Percentiles rank a stretch among this genome's conserved stretches.
Evolutionary conservation across 768 basidiomycete species (phyloP).

Genomic region (Lactarius hatsudake): DNA sequence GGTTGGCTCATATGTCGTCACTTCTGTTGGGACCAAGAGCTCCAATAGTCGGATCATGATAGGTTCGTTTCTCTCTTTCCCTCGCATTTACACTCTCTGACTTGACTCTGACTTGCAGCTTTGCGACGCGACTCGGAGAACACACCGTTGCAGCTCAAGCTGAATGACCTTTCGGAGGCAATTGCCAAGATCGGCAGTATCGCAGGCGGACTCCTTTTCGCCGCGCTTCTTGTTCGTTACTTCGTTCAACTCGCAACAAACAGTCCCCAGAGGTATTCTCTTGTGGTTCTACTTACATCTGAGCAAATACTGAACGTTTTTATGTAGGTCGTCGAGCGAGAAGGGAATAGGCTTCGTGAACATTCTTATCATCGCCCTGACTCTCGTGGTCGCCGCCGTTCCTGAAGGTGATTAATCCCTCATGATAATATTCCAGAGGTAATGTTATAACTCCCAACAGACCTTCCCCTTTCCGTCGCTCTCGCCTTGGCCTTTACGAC

Average conservation of each 20-base stretch:
- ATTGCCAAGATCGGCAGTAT: conserved; percentile 88
- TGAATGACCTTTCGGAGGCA: conserved; percentile 90
- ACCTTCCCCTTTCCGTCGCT: conserved; percentile 69
- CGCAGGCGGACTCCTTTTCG: conserved; percentile 83
- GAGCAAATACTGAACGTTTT: conserved; percentile 2
- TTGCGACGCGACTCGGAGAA: conserved; percentile 83
- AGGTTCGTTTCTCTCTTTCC: conserved; percentile 51
- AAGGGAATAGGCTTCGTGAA: conserved; percentile 91
- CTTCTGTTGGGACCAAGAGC: conserved; percentile 86
- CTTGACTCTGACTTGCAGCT: conserved; percentile 45
- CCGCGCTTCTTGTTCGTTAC: conserved; percentile 87
- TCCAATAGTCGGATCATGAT: conserved; percentile 98
- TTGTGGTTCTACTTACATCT: not conserved
- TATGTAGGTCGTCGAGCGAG: conserved; percentile 59
- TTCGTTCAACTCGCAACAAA: conserved; percentile 78
- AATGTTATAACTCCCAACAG: conserved; percentile 41
- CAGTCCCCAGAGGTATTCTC: conserved; percentile 51
- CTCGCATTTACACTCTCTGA: not conserved
- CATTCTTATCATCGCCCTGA: conserved; percentile 92
- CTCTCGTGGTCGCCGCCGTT: conserved; percentile 81
- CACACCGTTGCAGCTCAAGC: conserved; percentile 91
- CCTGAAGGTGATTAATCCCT: conserved; percentile 58
- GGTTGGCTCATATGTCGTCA: conserved; percentile 87
- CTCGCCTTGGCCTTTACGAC: conserved; percentile 96
- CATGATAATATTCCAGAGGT: conserved; percentile 11